Conservation (phyloP, 2,329 filamentous ascomycete genomes). For the Talaromyces sp. region DNA sequence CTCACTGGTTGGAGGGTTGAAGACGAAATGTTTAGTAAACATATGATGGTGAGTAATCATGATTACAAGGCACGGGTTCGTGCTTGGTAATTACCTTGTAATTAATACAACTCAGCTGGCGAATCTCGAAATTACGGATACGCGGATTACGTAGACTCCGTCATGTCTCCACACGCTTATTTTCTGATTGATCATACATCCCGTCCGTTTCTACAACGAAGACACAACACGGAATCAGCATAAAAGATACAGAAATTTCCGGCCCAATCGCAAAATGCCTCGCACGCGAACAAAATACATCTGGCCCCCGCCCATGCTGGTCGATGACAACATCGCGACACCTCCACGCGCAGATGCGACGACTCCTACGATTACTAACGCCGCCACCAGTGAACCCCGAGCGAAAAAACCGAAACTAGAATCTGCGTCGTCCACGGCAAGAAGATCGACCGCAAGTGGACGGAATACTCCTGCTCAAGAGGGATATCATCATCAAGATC, state of each 20-base stretch:
- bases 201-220: neutral
- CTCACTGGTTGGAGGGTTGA: neutral
- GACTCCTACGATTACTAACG: neutral
- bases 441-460: neutral
- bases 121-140: neutral
- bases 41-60: neutral
- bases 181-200: neutral
- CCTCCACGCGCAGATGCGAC: neutral
- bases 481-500: neutral
- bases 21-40: neutral
- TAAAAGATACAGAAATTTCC: neutral
- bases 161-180: conserved; percentile 1
- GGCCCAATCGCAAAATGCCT: conserved; percentile 12
- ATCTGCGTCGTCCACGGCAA: neutral
- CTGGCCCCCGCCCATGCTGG: conserved; percentile 16
- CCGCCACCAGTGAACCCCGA: conserved; percentile 10
- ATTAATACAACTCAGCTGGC: neutral
- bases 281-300: conserved; percentile 20
- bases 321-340: neutral
- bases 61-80: neutral
- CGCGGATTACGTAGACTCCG: neutral
- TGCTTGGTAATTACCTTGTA: neutral
- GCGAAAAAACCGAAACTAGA: conserved; percentile 15
- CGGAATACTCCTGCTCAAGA: conserved; percentile 1
- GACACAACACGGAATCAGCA: neutral